These are phyloP conservation scores for Backusella australiensis DNA, from an alignment of 192 early-diverging fungal genomes.

Conservation along the genomic window DNA sequence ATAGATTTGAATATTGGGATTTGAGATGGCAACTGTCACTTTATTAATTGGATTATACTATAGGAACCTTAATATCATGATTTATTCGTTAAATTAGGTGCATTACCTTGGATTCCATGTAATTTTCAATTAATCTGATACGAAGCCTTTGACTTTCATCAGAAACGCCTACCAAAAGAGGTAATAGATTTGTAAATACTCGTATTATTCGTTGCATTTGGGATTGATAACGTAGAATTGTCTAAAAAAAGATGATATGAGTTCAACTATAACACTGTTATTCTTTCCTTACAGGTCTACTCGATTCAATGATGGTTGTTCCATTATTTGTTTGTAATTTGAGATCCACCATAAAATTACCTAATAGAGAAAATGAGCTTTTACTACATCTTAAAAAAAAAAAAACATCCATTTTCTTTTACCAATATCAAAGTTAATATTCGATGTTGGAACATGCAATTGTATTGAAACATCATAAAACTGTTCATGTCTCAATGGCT, in stretches of 20 bases:
- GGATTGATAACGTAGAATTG: slow-evolving; percentile 36
- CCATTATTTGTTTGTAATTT: slow-evolving; percentile 30
- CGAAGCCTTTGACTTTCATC: slow-evolving; percentile 29
- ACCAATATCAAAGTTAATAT: slow-evolving; percentile 28
- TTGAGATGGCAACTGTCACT: slow-evolving; percentile 42
- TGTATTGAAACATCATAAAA: slow-evolving; percentile 18
- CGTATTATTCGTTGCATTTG: slow-evolving; percentile 21
- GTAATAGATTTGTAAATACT: slow-evolving; percentile 29
- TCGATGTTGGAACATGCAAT: slow-evolving; percentile 27
- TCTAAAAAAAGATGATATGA: neutral
- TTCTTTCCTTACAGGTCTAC: slow-evolving; percentile 42
- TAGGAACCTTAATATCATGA: too few species aligned
- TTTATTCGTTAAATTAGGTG: too few species aligned
- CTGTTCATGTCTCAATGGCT: slow-evolving; percentile 28
- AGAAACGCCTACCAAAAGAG: slow-evolving; percentile 23
- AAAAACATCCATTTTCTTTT: neutral
- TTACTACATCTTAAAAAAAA: neutral
- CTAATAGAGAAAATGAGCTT: neutral
- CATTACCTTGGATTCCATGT: slow-evolving; percentile 24
- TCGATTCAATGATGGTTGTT: slow-evolving; percentile 38
- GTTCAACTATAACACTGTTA: too few species aligned
- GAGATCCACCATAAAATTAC: slow-evolving; percentile 43
- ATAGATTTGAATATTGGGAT: slow-evolving; percentile 47
- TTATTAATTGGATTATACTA: slow-evolving; percentile 35
- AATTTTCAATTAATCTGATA: slow-evolving; percentile 28